phyloP scores from a whole-genome alignment of 305 asterid genomes.

The Petunia hybrid region DNA sequence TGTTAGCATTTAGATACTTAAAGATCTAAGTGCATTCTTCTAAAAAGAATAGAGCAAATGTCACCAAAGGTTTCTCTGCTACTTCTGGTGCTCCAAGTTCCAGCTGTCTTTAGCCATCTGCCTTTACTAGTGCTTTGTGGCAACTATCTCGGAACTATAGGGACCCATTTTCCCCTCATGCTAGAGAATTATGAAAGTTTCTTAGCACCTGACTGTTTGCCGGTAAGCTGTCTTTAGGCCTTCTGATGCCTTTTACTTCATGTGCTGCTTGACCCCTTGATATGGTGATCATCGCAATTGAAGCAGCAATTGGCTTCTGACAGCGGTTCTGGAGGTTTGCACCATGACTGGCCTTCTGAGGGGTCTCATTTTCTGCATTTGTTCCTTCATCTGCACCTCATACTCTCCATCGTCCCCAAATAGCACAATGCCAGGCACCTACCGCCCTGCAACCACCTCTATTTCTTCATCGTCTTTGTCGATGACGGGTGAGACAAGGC shows the following conservation, averaged over 20 bases:
- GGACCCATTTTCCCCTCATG: conserved; percentile 16
- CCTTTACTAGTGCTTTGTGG: not conserved
- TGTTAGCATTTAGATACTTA: not conserved
- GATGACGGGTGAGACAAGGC: not conserved
- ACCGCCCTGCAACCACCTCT: not conserved
- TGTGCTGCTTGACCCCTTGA: not conserved
- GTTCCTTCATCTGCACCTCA: not conserved
- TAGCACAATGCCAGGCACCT: not conserved
- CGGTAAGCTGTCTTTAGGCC: not conserved
- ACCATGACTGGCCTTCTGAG: not conserved
- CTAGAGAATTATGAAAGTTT: not conserved
- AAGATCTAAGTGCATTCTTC: not conserved
- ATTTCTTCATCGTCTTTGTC: not conserved
- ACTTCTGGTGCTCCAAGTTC: not conserved
- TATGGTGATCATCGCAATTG: not conserved
- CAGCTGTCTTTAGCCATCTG: not conserved
- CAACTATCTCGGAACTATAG: not conserved
- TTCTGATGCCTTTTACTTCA: not conserved
- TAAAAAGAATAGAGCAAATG: not conserved
- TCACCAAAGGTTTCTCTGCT: not conserved
- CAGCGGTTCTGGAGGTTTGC: not conserved
- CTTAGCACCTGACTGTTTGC: not conserved
- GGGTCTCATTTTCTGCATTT: not conserved
- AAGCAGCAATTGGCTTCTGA: not conserved
- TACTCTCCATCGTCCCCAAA: not conserved